Evolutionary conservation across 257 asterid genomes (phyloP).

Genomic region (Coffea canephora): DNA sequence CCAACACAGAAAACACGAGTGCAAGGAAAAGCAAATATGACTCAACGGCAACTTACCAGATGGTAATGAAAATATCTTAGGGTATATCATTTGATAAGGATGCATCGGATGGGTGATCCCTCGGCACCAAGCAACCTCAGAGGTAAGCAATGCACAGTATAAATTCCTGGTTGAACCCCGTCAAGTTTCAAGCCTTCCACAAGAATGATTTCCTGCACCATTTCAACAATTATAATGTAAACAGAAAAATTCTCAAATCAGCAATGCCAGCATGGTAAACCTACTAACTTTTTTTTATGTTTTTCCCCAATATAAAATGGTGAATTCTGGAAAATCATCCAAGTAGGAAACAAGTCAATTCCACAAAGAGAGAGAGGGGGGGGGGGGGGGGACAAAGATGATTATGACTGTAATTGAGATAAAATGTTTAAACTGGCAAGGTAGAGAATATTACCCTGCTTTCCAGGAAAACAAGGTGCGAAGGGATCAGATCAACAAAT

Average conservation of each 20-base stretch:
- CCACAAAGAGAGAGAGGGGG: background rate
- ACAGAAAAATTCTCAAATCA: background rate
- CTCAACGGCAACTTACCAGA: background rate
- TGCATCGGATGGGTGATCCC: slow-evolving; percentile 97
- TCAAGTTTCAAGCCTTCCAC: slow-evolving; percentile 96
- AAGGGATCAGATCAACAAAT: slow-evolving; percentile 59
- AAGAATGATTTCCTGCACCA: slow-evolving; percentile 74
- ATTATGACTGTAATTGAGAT: background rate
- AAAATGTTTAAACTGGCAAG: slow-evolving; percentile 9
- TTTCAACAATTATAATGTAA: slow-evolving; percentile 12
- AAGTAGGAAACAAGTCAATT: background rate
- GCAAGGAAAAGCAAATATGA: background rate
- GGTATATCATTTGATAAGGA: slow-evolving; percentile 60
- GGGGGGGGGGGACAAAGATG: background rate
- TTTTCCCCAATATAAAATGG: background rate
- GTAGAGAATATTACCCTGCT: slow-evolving; percentile 55
- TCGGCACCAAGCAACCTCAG: slow-evolving; percentile 86
- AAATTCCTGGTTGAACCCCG: slow-evolving; percentile 54
- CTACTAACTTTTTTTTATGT: too few relatives aligned
- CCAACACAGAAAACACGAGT: background rate
- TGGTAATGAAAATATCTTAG: background rate
- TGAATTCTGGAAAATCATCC: background rate
- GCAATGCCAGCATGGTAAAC: background rate
- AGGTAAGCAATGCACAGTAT: slow-evolving; percentile 82
- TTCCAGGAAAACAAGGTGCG: slow-evolving; percentile 83